These are phyloP conservation scores for Plantago lanceolata DNA, from an alignment of 305 asterid genomes.

Conservation along the genomic window DNA sequence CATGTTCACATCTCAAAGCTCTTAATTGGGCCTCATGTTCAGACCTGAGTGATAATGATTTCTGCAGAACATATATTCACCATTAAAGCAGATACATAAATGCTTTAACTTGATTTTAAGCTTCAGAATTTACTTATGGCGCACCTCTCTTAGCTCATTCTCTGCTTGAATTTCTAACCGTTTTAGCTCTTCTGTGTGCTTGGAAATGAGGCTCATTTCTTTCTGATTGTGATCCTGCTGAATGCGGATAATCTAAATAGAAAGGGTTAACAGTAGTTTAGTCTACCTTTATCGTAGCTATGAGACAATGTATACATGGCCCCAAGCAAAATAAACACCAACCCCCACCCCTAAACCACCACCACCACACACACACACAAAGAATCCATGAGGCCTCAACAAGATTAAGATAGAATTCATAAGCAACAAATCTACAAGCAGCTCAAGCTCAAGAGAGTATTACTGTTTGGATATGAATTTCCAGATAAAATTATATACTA, in stretches of 20 bases:
- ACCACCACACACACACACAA: too few relatives aligned
- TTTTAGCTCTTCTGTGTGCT: conserved; percentile 68
- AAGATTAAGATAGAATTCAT: too few relatives aligned
- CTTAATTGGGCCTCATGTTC: conserved; percentile 84
- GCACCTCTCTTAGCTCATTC: conserved; percentile 79
- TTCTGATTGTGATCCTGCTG: conserved; percentile 61
- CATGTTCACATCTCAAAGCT: conserved; percentile 81
- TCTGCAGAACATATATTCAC: conserved; percentile 39
- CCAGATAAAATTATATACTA: neutral
- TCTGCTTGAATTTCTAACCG: conserved; percentile 65
- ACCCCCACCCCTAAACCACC: too few relatives aligned
- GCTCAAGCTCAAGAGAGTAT: too few relatives aligned
- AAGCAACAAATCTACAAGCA: too few relatives aligned
- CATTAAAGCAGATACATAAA: conserved; percentile 5
- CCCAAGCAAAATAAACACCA: too few relatives aligned
- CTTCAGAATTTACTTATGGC: conserved; percentile 17
- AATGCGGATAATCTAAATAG: conserved; percentile 49
- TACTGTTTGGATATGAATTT: too few relatives aligned
- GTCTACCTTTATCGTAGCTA: conserved; percentile 1
- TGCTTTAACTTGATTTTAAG: conserved; percentile 14
- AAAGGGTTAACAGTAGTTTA: conserved; percentile 18
- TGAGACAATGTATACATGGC: too few relatives aligned
- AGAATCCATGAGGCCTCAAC: too few relatives aligned
- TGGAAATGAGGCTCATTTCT: conserved; percentile 51
- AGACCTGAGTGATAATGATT: conserved; percentile 57